Percentiles rank a stretch among this genome's conserved stretches.
Evolutionary conservation across 2,329 filamentous ascomycete species (phyloP).

Genomic region (Arthrobotrys iridis): DNA sequence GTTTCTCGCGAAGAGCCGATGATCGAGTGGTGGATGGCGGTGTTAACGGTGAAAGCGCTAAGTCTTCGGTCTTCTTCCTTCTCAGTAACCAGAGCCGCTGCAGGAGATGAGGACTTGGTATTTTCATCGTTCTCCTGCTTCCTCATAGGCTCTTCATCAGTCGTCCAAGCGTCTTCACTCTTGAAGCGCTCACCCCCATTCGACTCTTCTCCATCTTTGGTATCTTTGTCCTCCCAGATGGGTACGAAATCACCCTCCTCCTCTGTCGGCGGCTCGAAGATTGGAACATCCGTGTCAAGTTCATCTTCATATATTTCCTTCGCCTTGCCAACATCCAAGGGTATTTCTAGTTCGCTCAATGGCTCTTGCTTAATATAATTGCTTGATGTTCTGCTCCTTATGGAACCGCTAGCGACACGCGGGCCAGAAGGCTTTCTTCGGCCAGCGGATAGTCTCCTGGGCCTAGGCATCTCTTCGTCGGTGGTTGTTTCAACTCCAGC

Average conservation of each 20-base stretch:
- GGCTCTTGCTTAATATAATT: conserved; percentile 48
- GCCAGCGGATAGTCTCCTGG: conserved; percentile 14
- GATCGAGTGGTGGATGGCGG: conserved; percentile 44
- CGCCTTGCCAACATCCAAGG: conserved; percentile 1
- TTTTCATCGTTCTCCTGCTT: not conserved
- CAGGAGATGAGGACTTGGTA: not conserved
- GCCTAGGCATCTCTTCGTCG: conserved; percentile 48
- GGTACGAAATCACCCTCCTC: conserved; percentile 35
- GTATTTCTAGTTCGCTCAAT: conserved; percentile 40
- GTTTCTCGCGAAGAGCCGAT: conserved; percentile 36
- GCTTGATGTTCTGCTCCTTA: conserved; percentile 35
- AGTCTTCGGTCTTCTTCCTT: conserved; percentile 39
- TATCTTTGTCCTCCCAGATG: conserved; percentile 47
- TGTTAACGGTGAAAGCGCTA: conserved; percentile 45
- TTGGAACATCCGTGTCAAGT: conserved; percentile 35
- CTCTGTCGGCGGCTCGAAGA: conserved; percentile 25
- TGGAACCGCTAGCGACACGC: conserved; percentile 25
- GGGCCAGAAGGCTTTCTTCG: conserved; percentile 29
- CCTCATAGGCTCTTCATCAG: conserved; percentile 30
- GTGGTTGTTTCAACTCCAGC: conserved; percentile 45
- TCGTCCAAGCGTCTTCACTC: conserved; percentile 49
- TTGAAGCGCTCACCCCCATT: conserved; percentile 11
- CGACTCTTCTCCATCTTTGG: conserved; percentile 25
- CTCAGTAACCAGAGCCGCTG: not conserved
- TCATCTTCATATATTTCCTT: conserved; percentile 43